A percentile compares a stretch with the other conserved stretches of the same genome.
Evolutionary conservation across 2,329 filamentous ascomycete genomes (phyloP).

Genomic region (Didymella glomerata): DNA sequence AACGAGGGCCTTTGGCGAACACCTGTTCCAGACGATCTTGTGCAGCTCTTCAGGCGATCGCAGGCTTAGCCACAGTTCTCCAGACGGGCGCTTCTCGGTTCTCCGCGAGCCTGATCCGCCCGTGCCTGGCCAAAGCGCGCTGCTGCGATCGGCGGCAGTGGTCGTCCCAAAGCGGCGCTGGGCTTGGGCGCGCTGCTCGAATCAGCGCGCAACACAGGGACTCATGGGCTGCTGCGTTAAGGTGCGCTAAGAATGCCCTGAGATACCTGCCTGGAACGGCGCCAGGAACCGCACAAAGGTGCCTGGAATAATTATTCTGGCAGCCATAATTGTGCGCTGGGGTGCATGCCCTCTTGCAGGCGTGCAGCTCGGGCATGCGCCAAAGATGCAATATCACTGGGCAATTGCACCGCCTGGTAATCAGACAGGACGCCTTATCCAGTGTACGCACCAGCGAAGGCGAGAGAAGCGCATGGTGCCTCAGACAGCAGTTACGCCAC

Average conservation of each 20-base stretch:
- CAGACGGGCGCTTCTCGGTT: constrained; percentile 34
- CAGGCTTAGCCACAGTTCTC: constrained; percentile 32
- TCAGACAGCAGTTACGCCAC: constrained; percentile 27
- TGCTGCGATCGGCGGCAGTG: constrained; percentile 33
- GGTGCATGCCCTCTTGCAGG: constrained; percentile 1
- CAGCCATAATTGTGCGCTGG: constrained; percentile 8
- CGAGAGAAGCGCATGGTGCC: constrained; percentile 24
- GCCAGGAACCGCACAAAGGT: constrained; percentile 39
- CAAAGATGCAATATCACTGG: constrained; percentile 12
- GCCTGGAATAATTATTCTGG: constrained; percentile 18
- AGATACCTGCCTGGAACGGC: constrained; percentile 23
- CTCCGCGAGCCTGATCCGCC: constrained; percentile 29
- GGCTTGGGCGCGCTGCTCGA: constrained; percentile 30
- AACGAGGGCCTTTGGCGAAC: constrained; percentile 6
- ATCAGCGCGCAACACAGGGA: constrained; percentile 29
- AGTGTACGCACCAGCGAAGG: constrained; percentile 8
- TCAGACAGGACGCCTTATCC: constrained; percentile 18
- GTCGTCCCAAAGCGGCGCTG: constrained; percentile 25
- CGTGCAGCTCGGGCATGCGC: constrained; percentile 20
- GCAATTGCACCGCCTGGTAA: constrained; percentile 10
- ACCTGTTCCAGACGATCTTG: constrained; percentile 29
- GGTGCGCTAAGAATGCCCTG: constrained; percentile 24
- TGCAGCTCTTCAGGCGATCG: constrained; percentile 37
- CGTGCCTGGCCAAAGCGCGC: constrained; percentile 29
- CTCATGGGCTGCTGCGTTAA: constrained; percentile 20